A percentile compares a stretch with the other conserved stretches of the same genome.
Evolutionary conservation across 306 rosid species (phyloP).

Genomic region (Quillaja saponaria): DNA sequence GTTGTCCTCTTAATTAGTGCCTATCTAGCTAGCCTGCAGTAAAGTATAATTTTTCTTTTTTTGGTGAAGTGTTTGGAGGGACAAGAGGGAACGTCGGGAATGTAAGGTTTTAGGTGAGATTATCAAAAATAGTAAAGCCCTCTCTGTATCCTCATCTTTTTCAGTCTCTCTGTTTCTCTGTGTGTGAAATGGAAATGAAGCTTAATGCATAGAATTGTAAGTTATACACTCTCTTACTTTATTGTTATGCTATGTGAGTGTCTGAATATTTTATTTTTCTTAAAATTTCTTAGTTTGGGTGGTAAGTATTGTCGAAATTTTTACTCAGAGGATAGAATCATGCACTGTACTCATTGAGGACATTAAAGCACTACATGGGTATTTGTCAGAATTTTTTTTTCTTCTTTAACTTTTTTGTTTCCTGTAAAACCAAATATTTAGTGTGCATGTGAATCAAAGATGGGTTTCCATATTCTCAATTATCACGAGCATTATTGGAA

Average conservation of each 20-base stretch:
- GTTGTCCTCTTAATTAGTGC: constrained; percentile 23
- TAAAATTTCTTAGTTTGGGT: constrained; percentile 33
- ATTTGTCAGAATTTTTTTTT: background rate
- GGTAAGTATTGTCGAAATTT: constrained; percentile 17
- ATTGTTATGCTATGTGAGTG: constrained; percentile 12
- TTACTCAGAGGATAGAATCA: constrained; percentile 15
- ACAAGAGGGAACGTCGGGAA: constrained; percentile 48
- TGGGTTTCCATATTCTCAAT: constrained; percentile 36
- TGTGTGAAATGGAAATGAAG: background rate
- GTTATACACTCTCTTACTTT: constrained; percentile 8
- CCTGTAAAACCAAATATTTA: too few species aligned
- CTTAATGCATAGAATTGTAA: background rate
- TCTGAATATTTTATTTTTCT: constrained; percentile 16
- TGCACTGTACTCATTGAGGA: too few species aligned
- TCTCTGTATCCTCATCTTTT: too few species aligned
- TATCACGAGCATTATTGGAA: constrained; percentile 23
- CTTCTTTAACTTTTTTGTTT: constrained; percentile 12
- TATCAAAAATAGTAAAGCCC: constrained; percentile 32
- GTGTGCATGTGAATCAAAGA: constrained; percentile 43
- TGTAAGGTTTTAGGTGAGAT: constrained; percentile 51
- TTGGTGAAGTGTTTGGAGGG: constrained; percentile 31
- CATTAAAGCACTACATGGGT: too few species aligned
- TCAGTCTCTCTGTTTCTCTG: background rate
- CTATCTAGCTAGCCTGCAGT: constrained; percentile 18
- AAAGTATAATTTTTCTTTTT: constrained; percentile 16